Percentiles rank a stretch among this genome's conserved stretches.
Conservation (phyloP, 75 land plant species). For the Pinus tabuliformis region DNA sequence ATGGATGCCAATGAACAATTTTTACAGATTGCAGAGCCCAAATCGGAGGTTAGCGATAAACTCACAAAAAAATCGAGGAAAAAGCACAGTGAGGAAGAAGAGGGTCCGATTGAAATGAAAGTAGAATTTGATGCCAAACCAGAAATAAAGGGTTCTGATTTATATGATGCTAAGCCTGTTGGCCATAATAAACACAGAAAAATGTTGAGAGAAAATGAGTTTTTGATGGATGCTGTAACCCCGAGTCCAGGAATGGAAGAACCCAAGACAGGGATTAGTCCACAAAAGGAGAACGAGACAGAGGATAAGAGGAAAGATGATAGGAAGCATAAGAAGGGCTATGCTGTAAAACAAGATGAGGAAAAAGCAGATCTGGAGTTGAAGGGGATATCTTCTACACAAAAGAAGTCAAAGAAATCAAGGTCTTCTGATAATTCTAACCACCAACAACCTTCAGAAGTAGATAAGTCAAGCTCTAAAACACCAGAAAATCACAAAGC, state of each 20-base stretch:
- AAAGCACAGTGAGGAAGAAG: background rate
- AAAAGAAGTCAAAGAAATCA: background rate
- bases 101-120: too few species aligned
- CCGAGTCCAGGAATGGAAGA: background rate
- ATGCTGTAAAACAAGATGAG: background rate
- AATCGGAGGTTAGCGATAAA: background rate
- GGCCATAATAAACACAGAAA: background rate
- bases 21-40: too few species aligned
- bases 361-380: background rate
- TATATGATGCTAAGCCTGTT: background rate
- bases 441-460: background rate
- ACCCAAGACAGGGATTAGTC: background rate
- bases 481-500: background rate
- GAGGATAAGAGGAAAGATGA: background rate
- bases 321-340: background rate
- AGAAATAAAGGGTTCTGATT: background rate
- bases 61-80: background rate
- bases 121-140: background rate
- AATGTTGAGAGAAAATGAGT: background rate
- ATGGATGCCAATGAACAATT: background rate
- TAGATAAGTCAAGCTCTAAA: background rate
- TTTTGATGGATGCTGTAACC: background rate
- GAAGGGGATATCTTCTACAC: background rate
- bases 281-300: too few species aligned
- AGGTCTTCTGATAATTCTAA: background rate